phyloP scores from a whole-genome alignment of 1,139 yeast species.

The Debaryomyces robertsiae region DNA sequence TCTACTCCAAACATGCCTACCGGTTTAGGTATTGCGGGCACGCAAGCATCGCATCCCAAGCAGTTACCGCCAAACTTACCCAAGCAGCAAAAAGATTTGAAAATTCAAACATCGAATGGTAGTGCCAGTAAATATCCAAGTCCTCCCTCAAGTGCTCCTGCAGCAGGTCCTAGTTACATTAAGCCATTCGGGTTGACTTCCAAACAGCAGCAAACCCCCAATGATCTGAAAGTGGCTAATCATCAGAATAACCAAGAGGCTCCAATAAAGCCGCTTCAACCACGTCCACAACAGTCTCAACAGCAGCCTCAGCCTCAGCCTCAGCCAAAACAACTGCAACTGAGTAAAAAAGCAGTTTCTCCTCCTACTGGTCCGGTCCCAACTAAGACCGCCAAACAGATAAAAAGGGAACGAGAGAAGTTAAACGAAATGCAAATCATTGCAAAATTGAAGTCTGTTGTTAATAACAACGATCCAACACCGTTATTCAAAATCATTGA shows the following conservation, averaged over 20 bases:
- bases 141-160: slow-evolving; percentile 21
- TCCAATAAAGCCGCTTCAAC: slow-evolving; percentile 25
- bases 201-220: slow-evolving; percentile 18
- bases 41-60: slow-evolving; percentile 26
- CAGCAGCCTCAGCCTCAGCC: slow-evolving; percentile 8
- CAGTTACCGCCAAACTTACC: slow-evolving; percentile 39
- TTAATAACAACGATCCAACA: slow-evolving; percentile 79
- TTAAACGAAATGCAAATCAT: slow-evolving; percentile 86
- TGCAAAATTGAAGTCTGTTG: slow-evolving; percentile 82
- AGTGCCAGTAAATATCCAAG: slow-evolving; percentile 19
- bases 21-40: slow-evolving; percentile 25
- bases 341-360: slow-evolving; percentile 12
- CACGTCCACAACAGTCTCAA: slow-evolving; percentile 18
- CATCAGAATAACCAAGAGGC: slow-evolving; percentile 15
- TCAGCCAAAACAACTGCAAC: slow-evolving; percentile 13
- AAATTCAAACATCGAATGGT: slow-evolving; percentile 24
- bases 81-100: slow-evolving; percentile 27
- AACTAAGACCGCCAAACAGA: slow-evolving; percentile 44
- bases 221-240: slow-evolving; percentile 14
- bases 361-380: slow-evolving; percentile 27
- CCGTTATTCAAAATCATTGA: slow-evolving; percentile 84
- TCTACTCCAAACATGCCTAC: slow-evolving; percentile 19
- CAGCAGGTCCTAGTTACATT: slow-evolving; percentile 26
- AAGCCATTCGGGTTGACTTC: slow-evolving; percentile 21
- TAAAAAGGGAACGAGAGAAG: slow-evolving; percentile 65